These are phyloP conservation scores for Dendryphion nanum DNA, from an alignment of 2,329 filamentous ascomycete genomes.

Conservation along the genomic window DNA sequence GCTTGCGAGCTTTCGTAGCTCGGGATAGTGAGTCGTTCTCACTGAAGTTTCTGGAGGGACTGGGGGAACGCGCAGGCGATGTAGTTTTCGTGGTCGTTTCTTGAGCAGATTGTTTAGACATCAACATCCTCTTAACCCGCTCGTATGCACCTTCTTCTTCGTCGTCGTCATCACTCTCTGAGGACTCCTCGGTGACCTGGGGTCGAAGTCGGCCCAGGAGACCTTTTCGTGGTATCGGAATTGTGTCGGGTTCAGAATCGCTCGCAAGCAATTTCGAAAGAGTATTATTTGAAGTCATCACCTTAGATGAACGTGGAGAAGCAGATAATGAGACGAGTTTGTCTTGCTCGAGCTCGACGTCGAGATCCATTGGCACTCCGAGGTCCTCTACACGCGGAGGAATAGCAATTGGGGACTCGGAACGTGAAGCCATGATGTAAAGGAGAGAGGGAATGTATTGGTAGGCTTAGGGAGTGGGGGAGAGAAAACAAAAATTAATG, in stretches of 20 bases:
- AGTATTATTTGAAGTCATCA: too few relatives aligned
- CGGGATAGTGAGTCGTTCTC: too few relatives aligned
- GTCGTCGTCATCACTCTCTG: constrained; percentile 22
- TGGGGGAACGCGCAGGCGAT: neutral
- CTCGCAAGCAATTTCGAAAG: constrained; percentile 51
- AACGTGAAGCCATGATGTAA: too few relatives aligned
- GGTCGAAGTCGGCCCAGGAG: constrained; percentile 60
- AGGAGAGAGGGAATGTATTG: too few relatives aligned
- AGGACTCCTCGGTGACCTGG: constrained; percentile 26
- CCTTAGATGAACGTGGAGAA: too few relatives aligned
- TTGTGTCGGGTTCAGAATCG: constrained; percentile 36
- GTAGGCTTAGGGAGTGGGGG: too few relatives aligned
- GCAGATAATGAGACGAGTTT: too few relatives aligned
- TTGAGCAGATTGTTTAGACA: constrained; percentile 22
- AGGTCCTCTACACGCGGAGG: too few relatives aligned
- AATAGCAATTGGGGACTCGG: too few relatives aligned
- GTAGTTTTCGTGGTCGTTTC: constrained; percentile 7
- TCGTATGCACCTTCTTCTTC: constrained; percentile 38
- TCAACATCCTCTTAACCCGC: constrained; percentile 47
- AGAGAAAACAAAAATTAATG: too few relatives aligned
- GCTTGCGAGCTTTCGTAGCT: constrained; percentile 31
- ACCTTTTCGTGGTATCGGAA: constrained; percentile 56
- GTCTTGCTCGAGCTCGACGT: neutral
- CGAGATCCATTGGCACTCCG: neutral
- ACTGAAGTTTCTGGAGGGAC: constrained; percentile 5